Percentiles rank a stretch among this genome's conserved stretches.
Conservation (phyloP, 1,139 yeast genomes). For the Candida labiduridarum region DNA sequence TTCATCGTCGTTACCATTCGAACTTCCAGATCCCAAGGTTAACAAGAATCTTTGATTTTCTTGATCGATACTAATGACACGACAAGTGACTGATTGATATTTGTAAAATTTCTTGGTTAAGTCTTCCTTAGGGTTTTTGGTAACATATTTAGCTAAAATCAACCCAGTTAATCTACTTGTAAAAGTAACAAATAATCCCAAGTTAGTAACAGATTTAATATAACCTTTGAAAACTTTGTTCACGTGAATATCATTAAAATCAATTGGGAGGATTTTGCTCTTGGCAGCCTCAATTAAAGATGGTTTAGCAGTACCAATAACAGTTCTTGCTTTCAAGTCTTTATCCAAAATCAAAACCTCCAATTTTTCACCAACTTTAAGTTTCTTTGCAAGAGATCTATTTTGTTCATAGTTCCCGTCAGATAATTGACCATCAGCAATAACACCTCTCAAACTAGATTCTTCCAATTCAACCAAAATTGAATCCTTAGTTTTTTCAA, state of each 20-base stretch:
- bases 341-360: constrained; percentile 70
- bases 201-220: constrained; percentile 72
- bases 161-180: constrained; percentile 82
- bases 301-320: constrained; percentile 65
- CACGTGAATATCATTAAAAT: constrained; percentile 58
- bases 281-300: constrained; percentile 70
- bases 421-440: constrained; percentile 73
- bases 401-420: constrained; percentile 77
- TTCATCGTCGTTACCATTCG: constrained; percentile 26
- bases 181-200: constrained; percentile 84
- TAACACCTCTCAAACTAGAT: constrained; percentile 65
- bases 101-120: constrained; percentile 59
- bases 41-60: constrained; percentile 72
- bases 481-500: constrained; percentile 76
- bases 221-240: constrained; percentile 65
- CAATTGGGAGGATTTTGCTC: constrained; percentile 53
- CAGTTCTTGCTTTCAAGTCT: constrained; percentile 59
- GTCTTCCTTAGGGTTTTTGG: constrained; percentile 56
- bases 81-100: constrained; percentile 69
- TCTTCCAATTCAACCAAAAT: constrained; percentile 65
- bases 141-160: constrained; percentile 75
- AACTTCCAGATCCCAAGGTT: constrained; percentile 40
- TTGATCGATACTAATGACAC: constrained; percentile 63
- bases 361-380: constrained; percentile 60
- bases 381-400: constrained; percentile 60